Conservation (phyloP, 108 stramenopile species). For the Cylindrotheca fusiformis region DNA sequence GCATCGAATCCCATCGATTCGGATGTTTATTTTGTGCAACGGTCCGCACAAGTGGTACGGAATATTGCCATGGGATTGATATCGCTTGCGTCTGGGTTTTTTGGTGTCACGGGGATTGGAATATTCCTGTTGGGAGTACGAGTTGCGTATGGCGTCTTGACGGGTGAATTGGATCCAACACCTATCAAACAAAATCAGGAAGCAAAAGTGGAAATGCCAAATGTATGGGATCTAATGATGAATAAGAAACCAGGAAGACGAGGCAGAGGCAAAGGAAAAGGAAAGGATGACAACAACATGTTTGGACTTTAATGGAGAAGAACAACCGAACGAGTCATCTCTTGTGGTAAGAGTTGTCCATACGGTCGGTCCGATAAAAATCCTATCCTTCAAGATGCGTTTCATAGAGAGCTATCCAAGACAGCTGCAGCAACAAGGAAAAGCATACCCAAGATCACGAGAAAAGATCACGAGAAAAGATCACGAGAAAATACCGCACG, state of each 20-base stretch:
- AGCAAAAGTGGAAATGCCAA: conserved; percentile 56
- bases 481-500: too few relatives aligned
- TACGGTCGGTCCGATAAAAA: too few relatives aligned
- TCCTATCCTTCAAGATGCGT: too few relatives aligned
- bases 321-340: neutral
- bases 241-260: conserved; percentile 62
- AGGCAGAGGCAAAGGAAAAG: conserved; percentile 19
- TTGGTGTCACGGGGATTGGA: conserved; percentile 75
- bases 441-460: too few relatives aligned
- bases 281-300: conserved; percentile 4
- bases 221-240: conserved; percentile 78
- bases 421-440: too few relatives aligned
- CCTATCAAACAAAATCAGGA: conserved; percentile 44
- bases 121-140: conserved; percentile 68
- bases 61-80: conserved; percentile 75
- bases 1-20: conserved; percentile 58
- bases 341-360: neutral
- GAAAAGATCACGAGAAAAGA: too few relatives aligned
- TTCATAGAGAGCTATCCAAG: too few relatives aligned
- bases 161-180: conserved; percentile 80
- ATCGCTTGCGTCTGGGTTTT: conserved; percentile 76
- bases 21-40: conserved; percentile 61
- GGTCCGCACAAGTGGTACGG: conserved; percentile 57
- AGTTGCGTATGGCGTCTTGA: conserved; percentile 72
- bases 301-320: conserved; percentile 12